phyloP scores from a whole-genome alignment of 2,329 filamentous ascomycete genomes.

The Penicillium polonicum region DNA sequence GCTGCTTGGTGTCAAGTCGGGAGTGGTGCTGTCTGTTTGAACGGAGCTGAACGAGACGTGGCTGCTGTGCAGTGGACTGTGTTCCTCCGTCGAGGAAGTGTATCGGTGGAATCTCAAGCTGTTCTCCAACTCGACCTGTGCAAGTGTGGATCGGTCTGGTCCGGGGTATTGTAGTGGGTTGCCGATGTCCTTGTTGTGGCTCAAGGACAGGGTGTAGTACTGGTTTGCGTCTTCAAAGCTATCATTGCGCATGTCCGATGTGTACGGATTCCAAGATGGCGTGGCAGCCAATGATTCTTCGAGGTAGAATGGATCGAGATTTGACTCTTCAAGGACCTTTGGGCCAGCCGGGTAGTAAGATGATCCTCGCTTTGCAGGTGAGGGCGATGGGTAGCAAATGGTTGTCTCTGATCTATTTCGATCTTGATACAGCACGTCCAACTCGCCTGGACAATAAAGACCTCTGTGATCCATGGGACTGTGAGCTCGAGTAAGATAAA shows the following conservation, averaged over 20 bases:
- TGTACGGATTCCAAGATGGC: conserved; percentile 27
- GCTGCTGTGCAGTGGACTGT: conserved; percentile 27
- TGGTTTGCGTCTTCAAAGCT: conserved; percentile 31
- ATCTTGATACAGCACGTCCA: conserved; percentile 33
- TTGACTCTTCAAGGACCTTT: conserved; percentile 34
- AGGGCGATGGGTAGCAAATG: conserved; percentile 29
- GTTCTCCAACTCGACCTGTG: conserved; percentile 34
- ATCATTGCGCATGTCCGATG: conserved; percentile 33
- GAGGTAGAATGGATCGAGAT: conserved; percentile 42
- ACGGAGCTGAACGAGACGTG: conserved; percentile 38
- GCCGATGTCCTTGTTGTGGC: conserved; percentile 18
- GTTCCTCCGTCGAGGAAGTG: conserved; percentile 24
- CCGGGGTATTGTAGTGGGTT: conserved; percentile 15
- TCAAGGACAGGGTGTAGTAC: conserved; percentile 35
- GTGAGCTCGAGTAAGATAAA: conserved; percentile 21
- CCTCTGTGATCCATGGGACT: conserved; percentile 42
- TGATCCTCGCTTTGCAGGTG: conserved; percentile 31
- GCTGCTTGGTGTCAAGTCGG: conserved; percentile 41
- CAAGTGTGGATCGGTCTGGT: conserved; percentile 32
- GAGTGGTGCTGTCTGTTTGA: conserved; percentile 32
- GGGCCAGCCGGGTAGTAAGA: conserved; percentile 32
- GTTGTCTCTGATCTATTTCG: conserved; percentile 35
- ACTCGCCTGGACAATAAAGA: conserved; percentile 33
- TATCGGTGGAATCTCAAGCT: conserved; percentile 30
- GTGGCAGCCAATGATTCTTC: conserved; percentile 35